Evolutionary conservation across 2,329 filamentous ascomycete genomes (phyloP), one percentile per base, ranked within the genome.

Genomic region (Claviceps sp.): DNA sequence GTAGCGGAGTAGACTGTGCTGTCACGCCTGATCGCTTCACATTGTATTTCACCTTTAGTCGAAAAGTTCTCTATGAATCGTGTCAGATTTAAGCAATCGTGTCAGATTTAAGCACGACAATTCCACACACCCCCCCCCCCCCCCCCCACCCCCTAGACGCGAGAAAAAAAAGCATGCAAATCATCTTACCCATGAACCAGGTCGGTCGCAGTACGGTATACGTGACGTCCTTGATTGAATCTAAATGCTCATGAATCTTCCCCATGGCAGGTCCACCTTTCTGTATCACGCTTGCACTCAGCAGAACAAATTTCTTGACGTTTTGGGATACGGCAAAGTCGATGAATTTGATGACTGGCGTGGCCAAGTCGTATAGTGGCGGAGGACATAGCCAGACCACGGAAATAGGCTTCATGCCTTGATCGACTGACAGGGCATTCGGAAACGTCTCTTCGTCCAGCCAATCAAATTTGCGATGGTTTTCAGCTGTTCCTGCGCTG

Each of bases 261-360:
- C 48, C 48, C 48, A 50, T 50, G 20, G 48, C 30, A 22, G 48
- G 48, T 37, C 41, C 48, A 3, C 48, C 48, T 24, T 45, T 37
- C 16, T 50, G 30, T 8, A 50, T 24, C n/a, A 45, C 45, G 40
- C 48, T 50, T 8, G 48, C 48, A 14, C 48, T 50, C 20, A 50
- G 41, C 13, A 50, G 48, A 1, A 50, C 48, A 20, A 45, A 50
- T 38, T 42, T 18, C 22, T 38, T 44, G 26, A 50, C 41, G n/a
- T 16, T 42, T 4, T 43, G 37, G 4, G 20, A 13, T 7, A 41
- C n/a, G 18, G 48, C 48, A 38, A 37, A 45, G 13, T 50, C 14
- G 41, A 50, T 37, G 30, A 50, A 50, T 0, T 16, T 24, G n/a
- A 37, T 45, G 11, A 50, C 48, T 14, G 48, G 48, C 6, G 48